Conservation (phyloP, 139 green algal genomes). For the Micromonas pusilla region DNA sequence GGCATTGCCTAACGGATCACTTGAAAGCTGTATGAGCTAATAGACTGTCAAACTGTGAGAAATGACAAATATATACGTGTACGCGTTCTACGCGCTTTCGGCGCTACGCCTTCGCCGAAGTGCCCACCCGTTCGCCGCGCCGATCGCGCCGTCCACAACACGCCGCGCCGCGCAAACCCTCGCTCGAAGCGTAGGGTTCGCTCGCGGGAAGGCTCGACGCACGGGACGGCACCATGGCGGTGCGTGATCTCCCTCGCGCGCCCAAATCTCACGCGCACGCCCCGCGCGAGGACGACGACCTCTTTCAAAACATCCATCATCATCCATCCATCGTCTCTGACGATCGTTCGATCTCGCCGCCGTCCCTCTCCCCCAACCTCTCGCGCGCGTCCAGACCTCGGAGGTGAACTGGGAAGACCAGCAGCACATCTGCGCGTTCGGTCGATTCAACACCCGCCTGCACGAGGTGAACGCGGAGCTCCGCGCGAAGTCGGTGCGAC, state of each 20-base stretch:
- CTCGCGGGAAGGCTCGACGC: too few relatives aligned
- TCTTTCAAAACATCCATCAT: neutral
- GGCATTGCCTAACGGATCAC: conserved; percentile 14
- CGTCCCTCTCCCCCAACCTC: neutral
- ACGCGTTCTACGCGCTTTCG: too few relatives aligned
- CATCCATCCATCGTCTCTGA: neutral
- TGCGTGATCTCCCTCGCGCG: too few relatives aligned
- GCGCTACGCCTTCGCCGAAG: too few relatives aligned
- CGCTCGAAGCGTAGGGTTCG: too few relatives aligned
- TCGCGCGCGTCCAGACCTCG: neutral
- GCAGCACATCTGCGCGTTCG: conserved; percentile 71
- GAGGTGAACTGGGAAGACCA: conserved; percentile 70
- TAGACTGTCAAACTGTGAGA: neutral
- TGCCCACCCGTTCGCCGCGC: too few relatives aligned
- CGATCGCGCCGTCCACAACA: too few relatives aligned
- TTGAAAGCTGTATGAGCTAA: neutral
- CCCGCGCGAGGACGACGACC: too few relatives aligned
- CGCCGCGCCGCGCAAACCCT: too few relatives aligned
- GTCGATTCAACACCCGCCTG: conserved; percentile 54
- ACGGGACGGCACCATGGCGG: too few relatives aligned
- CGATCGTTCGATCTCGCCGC: neutral
- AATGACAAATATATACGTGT: neutral
- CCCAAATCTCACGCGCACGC: too few relatives aligned
- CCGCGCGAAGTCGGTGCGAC: conserved; percentile 47
- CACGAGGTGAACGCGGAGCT: conserved; percentile 59